Percentiles rank a stretch among this genome's conserved stretches.
Conservation (phyloP, 768 basidiomycete genomes). For the Chlorophyllum brunneum region DNA sequence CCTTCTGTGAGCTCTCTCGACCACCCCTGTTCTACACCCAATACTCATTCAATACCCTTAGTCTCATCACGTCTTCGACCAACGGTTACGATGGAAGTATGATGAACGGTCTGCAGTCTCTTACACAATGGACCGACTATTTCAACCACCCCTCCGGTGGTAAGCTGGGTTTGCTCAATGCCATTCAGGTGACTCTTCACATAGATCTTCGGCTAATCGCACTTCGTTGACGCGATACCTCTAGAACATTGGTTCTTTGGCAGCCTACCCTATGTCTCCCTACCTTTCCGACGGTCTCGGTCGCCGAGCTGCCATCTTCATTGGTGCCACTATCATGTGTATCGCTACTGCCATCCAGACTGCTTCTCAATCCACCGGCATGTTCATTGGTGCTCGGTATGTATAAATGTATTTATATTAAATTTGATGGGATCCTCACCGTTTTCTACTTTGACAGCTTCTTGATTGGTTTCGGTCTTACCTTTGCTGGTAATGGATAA, state of each 20-base stretch:
- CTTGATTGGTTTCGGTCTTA: conserved; percentile 73
- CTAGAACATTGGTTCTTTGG: conserved; percentile 68
- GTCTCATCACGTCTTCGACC: conserved; percentile 72
- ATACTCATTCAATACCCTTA: conserved; percentile 18
- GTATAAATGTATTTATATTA: conserved; percentile 15
- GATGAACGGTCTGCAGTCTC: conserved; percentile 77
- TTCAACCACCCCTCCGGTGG: conserved; percentile 57
- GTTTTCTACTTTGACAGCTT: conserved; percentile 33
- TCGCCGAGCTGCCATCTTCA: conserved; percentile 58
- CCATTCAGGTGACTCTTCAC: conserved; percentile 55
- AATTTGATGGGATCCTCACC: conserved; percentile 2
- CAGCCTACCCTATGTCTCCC: conserved; percentile 66
- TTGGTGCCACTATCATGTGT: conserved; percentile 72
- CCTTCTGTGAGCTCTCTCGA: conserved; percentile 44
- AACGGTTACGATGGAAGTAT: conserved; percentile 76
- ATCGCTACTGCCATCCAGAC: conserved; percentile 66
- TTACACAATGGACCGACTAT: conserved; percentile 57
- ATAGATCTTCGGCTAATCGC: neutral
- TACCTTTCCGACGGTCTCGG: conserved; percentile 72
- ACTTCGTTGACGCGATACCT: neutral
- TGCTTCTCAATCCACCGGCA: conserved; percentile 64
- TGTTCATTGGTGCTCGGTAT: conserved; percentile 79
- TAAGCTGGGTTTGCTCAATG: conserved; percentile 65
- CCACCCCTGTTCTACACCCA: neutral
- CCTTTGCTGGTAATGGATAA: conserved; percentile 50